These are phyloP conservation scores for Boletus rubescentipes DNA, from an alignment of 768 basidiomycete species.

Conservation along the genomic window DNA sequence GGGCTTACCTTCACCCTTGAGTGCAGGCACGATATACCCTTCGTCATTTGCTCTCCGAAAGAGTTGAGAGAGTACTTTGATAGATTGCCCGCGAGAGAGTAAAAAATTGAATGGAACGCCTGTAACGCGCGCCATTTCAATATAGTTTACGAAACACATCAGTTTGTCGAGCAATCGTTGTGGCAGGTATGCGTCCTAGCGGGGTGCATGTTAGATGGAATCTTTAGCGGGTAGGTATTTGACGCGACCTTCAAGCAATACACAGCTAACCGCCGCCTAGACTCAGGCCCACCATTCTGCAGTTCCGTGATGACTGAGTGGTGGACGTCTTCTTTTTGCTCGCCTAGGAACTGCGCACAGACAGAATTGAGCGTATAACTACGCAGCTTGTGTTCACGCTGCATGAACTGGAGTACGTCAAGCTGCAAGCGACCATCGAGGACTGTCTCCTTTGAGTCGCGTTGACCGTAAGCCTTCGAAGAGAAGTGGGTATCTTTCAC, in stretches of 20 bases:
- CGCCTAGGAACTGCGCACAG: slow-evolving; percentile 95
- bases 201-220: neutral
- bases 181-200: slow-evolving; percentile 94
- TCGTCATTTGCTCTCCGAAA: slow-evolving; percentile 91
- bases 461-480: slow-evolving; percentile 95
- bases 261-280: slow-evolving; percentile 87
- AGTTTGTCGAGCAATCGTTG: slow-evolving; percentile 95
- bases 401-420: slow-evolving; percentile 97
- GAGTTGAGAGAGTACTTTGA: slow-evolving; percentile 96
- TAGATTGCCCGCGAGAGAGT: slow-evolving; percentile 92
- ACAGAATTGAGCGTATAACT: slow-evolving; percentile 98
- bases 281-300: slow-evolving; percentile 95
- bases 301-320: slow-evolving; percentile 97
- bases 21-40: slow-evolving; percentile 83
- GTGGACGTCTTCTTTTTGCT: slow-evolving; percentile 99
- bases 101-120: slow-evolving; percentile 99
- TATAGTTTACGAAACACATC: slow-evolving; percentile 99
- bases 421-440: slow-evolving; percentile 93
- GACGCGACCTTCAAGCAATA: slow-evolving; percentile 88
- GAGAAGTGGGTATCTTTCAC: slow-evolving; percentile 96
- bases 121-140: slow-evolving; percentile 99
- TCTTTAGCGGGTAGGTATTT: neutral
- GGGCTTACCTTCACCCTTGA: slow-evolving; percentile 76
- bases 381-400: slow-evolving; percentile 94
- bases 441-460: slow-evolving; percentile 91